phyloP scores from a whole-genome alignment of 495 filamentous ascomycete species.

The Podospora pseudopauciseta region DNA sequence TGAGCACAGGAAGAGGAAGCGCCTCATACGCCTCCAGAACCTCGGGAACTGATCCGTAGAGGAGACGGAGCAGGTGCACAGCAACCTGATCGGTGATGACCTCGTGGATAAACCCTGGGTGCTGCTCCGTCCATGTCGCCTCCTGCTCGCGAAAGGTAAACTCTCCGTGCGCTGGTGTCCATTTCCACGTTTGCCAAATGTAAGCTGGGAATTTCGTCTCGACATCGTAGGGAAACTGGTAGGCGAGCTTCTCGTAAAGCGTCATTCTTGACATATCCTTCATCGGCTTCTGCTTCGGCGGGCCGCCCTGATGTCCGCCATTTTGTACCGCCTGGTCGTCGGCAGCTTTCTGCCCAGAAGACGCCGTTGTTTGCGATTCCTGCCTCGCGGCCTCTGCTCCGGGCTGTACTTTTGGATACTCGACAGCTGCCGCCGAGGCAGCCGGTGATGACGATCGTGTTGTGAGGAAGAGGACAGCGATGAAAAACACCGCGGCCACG shows the following conservation, averaged over 20 bases:
- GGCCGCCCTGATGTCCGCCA: slow-evolving; percentile 24
- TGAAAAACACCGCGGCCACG: slow-evolving; percentile 60
- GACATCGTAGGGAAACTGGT: slow-evolving; percentile 90
- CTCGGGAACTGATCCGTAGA: slow-evolving; percentile 84
- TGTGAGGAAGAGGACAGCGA: slow-evolving; percentile 69
- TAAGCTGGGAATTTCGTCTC: slow-evolving; percentile 88
- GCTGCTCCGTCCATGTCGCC: slow-evolving; percentile 84
- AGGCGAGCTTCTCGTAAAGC: slow-evolving; percentile 78
- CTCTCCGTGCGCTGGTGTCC: slow-evolving; percentile 71
- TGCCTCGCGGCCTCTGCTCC: slow-evolving; percentile 25
- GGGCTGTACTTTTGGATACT: slow-evolving; percentile 26
- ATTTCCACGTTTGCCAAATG: slow-evolving; percentile 99
- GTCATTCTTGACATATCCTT: slow-evolving; percentile 58
- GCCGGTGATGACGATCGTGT: slow-evolving; percentile 48
- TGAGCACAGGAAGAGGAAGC: slow-evolving; percentile 81
- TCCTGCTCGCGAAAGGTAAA: slow-evolving; percentile 80
- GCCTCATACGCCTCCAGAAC: slow-evolving; percentile 89
- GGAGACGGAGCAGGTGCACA: slow-evolving; percentile 71
- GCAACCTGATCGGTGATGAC: slow-evolving; percentile 91
- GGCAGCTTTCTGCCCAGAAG: slow-evolving; percentile 15
- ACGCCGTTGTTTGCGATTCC: slow-evolving; percentile 22
- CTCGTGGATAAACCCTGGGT: slow-evolving; percentile 92
- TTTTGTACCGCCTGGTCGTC: slow-evolving; percentile 18
- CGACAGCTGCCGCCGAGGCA: slow-evolving; percentile 21
- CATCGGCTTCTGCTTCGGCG: slow-evolving; percentile 40